Base-by-base conservation (phyloP, 352 stramenopile species). In the Paralagenidium karlingii region DNA sequence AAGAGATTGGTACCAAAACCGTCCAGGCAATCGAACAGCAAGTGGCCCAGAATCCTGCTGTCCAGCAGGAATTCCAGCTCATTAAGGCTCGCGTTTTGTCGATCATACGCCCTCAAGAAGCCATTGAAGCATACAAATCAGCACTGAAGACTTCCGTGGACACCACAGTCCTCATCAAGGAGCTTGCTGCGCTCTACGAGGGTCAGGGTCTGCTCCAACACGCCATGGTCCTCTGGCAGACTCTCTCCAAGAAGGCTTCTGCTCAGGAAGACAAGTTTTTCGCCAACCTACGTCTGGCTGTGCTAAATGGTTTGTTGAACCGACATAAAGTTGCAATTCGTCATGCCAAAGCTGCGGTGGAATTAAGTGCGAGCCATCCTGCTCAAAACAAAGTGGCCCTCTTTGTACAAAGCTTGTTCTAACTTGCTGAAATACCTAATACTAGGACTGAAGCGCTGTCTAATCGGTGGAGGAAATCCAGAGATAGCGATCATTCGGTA, bases 211-310 rank as follows among this genome's bases (percentile, higher is more conserved):
- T 51, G 3, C 44, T 66, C 20, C 63, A 87, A 32, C 48, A 52
- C 18, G 74, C 74, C 5, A 60, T 82, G 25, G 71, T 65, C 16
- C 53, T 80, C 43, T 87, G 74, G 74, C 80, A 79, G 43, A 58
- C 63, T 19, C 45, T 84, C 16, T 28, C 41, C 7, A 28, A 30
- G 15, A 16, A 43, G 6, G 30, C 56, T 13, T 8, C 21, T 5
- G 53, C 68, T 34, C 47, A 53, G 18, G 7, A 37, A 8, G 29
- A 46, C 1, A 33, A 40, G 11, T 84, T 80, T 48, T 44, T 80
- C 11, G 55, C 65, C 8, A 84, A 81, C 42, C 46, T 87, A 32
- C 68, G 69, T 5, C 49, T 84, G 24, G 68, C 69, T 8, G 22
- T 87, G 40, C 53, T 81, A 20, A 63, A 85, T 24, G 73, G 55